phyloP scores from a whole-genome alignment of 371 early-diverging fungal genomes.

The Apophysomyces trapeziformis region DNA sequence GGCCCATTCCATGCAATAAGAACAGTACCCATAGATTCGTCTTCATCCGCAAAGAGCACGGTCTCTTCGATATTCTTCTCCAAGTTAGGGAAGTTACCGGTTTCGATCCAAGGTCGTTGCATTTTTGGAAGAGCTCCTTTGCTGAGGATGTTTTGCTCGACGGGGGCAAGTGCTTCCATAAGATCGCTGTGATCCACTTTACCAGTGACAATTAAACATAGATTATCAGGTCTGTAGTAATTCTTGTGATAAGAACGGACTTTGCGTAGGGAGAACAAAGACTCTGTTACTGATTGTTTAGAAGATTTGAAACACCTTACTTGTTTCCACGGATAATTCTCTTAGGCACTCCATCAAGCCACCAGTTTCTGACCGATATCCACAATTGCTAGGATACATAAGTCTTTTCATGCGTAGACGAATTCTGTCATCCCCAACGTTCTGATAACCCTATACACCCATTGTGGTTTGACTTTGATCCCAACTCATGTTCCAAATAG shows the following conservation, averaged over 20 bases:
- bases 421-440: constrained; percentile 47
- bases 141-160: constrained; percentile 62
- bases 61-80: constrained; percentile 53
- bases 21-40: constrained; percentile 71
- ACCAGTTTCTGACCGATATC: constrained; percentile 72
- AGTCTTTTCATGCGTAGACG: constrained; percentile 58
- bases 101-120: constrained; percentile 68
- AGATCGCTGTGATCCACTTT: constrained; percentile 55
- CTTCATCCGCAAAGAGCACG: constrained; percentile 71
- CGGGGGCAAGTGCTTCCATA: constrained; percentile 54
- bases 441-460: constrained; percentile 43
- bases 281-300: background rate
- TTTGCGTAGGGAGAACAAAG: constrained; percentile 17
- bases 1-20: constrained; percentile 69
- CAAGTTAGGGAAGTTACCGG: constrained; percentile 57
- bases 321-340: constrained; percentile 65
- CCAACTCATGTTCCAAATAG: background rate
- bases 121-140: constrained; percentile 61
- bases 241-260: constrained; percentile 63
- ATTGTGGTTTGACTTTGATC: background rate
- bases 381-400: constrained; percentile 66
- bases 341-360: constrained; percentile 72
- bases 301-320: constrained; percentile 33
- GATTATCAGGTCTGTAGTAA: constrained; percentile 74
- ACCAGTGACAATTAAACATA: constrained; percentile 69